These are phyloP conservation scores for Paecilomyces dactylethromorphus DNA, from an alignment of 2,329 filamentous ascomycete species.

Conservation along the genomic window DNA sequence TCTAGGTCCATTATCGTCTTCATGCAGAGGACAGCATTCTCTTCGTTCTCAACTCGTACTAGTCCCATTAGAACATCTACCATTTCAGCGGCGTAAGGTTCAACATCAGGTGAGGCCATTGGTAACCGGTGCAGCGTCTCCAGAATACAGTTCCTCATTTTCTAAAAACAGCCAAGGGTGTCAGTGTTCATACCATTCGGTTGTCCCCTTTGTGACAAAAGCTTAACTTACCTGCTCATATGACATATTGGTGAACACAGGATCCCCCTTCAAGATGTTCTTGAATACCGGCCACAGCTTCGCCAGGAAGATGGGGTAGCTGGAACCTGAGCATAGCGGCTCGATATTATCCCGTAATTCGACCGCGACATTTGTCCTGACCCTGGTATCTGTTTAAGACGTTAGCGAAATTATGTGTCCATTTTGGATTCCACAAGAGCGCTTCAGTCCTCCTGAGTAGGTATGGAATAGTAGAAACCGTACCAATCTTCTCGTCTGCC, in stretches of 20 bases:
- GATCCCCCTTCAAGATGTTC: constrained; percentile 73
- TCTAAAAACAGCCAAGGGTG: constrained; percentile 43
- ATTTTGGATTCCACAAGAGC: constrained; percentile 1
- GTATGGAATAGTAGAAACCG: neutral
- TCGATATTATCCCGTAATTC: constrained; percentile 90
- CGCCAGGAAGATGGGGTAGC: constrained; percentile 75
- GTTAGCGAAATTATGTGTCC: constrained; percentile 4
- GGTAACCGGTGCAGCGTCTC: constrained; percentile 89
- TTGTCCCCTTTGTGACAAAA: neutral
- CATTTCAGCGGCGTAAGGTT: constrained; percentile 80
- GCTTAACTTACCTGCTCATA: constrained; percentile 66
- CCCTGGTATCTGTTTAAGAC: constrained; percentile 60
- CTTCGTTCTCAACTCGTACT: constrained; percentile 89
- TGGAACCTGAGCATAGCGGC: constrained; percentile 66
- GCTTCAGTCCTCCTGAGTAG: neutral
- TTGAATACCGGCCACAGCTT: constrained; percentile 87
- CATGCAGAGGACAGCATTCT: constrained; percentile 96
- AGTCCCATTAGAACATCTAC: constrained; percentile 86
- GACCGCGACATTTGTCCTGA: constrained; percentile 74
- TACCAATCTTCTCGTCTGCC: constrained; percentile 43
- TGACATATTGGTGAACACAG: constrained; percentile 85
- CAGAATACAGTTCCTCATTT: constrained; percentile 85
- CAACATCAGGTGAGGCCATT: constrained; percentile 70
- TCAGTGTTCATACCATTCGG: neutral
- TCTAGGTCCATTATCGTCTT: constrained; percentile 97